Evolutionary conservation across 2,329 filamentous ascomycete genomes (phyloP), one percentile per base, ranked within the genome.

Genomic region (Thermomyces lanuginosus): DNA sequence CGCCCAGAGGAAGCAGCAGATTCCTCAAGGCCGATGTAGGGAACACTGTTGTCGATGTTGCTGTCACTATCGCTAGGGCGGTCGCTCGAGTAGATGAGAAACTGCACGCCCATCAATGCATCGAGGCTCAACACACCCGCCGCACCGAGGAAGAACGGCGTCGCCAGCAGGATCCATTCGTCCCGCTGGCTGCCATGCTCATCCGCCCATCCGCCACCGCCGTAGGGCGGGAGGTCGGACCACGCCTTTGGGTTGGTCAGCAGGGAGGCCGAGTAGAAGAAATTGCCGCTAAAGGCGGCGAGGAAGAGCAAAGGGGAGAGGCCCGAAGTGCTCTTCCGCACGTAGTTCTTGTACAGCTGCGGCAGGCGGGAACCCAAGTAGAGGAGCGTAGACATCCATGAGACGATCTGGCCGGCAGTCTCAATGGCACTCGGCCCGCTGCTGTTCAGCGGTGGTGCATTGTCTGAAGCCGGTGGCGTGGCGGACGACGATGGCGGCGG

Each of bases 281-380:
- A 51, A 41, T 77, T 77, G 2, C 72, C 72, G 40, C 65, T 66
- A 44, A 77, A 77, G 3, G 72, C 72, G 4, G 72, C 72, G 20
- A 66, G 54, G 51, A 77, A 77, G 25, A 77, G 61, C 0, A 67
- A 51, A 0, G 71, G 69, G 0, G 63, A 69, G 6, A 77, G 62
- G 3, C 72, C 72, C 1, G 70, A 60, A 7, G 72, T 76, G 22
- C 69, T 73, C 41, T 67, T 66, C 25, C 71, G 67, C 26, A 55
- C 40, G 43, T 68, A 66, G 49, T 77, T 77, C 41, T 74, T 72
- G 55, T 70, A 67, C 19, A 77, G 60, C 42, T 77, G 72, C 0
- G 72, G 72, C 28, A 74, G 48, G 13, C 68, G 64, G 16, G 68
- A 72, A 35, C 56, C 59, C 18, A 72, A 63, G 39, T 72, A 72